Evolutionary conservation across 306 rosid species (phyloP).

Genomic region (Gynostemma pentaphyllum): DNA sequence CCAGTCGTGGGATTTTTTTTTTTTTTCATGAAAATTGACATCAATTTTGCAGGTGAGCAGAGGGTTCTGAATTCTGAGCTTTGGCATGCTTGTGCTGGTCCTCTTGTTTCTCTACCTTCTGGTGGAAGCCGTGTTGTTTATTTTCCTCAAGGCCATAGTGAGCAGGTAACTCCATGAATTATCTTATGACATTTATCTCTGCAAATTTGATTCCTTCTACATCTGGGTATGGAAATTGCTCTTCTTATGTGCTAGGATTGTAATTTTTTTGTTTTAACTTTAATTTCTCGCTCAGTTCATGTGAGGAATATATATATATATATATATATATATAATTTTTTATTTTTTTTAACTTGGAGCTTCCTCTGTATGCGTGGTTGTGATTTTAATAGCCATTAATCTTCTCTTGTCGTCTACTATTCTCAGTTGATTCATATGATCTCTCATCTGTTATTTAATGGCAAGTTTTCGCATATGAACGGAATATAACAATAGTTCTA

Average conservation of each 20-base stretch:
- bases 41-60: slow-evolving; percentile 69
- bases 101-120: slow-evolving; percentile 86
- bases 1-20: slow-evolving; percentile 8
- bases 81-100: slow-evolving; percentile 99
- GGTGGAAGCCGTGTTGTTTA: slow-evolving; percentile 85
- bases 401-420: background rate
- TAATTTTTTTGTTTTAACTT: background rate
- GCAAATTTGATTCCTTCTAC: no score
- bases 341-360: background rate
- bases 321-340: no score
- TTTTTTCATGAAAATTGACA: slow-evolving; percentile 13
- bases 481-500: no score
- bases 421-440: background rate
- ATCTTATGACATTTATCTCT: background rate
- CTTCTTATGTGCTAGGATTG: background rate
- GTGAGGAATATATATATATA: no score
- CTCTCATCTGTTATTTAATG: background rate
- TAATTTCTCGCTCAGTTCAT: no score
- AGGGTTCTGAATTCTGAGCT: slow-evolving; percentile 91
- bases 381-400: background rate
- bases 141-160: slow-evolving; percentile 97
- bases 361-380: background rate
- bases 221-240: background rate
- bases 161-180: slow-evolving; percentile 43
- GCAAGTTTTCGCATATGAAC: background rate